Percentiles rank a stretch among this genome's conserved stretches.
These are phyloP conservation scores for Sphagnum fallax DNA, from an alignment of 228 moss, liverwort and hornwort genomes.

Conservation along the genomic window DNA sequence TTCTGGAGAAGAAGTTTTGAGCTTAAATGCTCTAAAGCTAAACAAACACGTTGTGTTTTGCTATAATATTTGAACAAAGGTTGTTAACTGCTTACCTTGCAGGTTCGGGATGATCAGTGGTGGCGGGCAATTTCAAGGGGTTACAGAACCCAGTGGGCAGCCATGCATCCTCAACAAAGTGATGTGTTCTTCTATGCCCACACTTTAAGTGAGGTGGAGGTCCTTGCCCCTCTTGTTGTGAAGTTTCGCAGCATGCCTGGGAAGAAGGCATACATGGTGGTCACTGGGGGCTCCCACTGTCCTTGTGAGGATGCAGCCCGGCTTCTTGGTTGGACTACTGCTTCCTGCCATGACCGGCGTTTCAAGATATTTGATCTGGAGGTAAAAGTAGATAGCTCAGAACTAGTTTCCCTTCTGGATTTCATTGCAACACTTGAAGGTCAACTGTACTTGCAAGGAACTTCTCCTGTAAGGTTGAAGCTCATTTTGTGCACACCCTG, in stretches of 20 bases:
- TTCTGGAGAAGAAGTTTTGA: no score
- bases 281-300: constrained; percentile 58
- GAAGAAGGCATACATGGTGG: constrained; percentile 83
- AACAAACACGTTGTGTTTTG: no score
- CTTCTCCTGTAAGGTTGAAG: no score
- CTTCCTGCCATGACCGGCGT: constrained; percentile 72
- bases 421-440: background rate
- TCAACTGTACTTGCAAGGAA: no score
- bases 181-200: constrained; percentile 74
- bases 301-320: constrained; percentile 74
- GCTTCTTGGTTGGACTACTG: constrained; percentile 63
- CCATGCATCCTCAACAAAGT: constrained; percentile 85
- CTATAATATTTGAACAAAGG: no score
- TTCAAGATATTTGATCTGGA: constrained; percentile 94
- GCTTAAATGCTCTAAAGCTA: no score
- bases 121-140: constrained; percentile 86
- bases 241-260: constrained; percentile 66
- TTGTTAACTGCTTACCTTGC: background rate
- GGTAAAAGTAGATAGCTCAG: background rate
- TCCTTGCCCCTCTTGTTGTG: constrained; percentile 69
- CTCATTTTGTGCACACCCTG: no score
- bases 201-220: constrained; percentile 56
- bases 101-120: constrained; percentile 78
- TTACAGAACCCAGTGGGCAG: constrained; percentile 91
- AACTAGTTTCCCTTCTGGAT: background rate